Evolutionary conservation across 2,329 filamentous ascomycete species (phyloP).

Genomic region (Ophiostoma angusticollis): DNA sequence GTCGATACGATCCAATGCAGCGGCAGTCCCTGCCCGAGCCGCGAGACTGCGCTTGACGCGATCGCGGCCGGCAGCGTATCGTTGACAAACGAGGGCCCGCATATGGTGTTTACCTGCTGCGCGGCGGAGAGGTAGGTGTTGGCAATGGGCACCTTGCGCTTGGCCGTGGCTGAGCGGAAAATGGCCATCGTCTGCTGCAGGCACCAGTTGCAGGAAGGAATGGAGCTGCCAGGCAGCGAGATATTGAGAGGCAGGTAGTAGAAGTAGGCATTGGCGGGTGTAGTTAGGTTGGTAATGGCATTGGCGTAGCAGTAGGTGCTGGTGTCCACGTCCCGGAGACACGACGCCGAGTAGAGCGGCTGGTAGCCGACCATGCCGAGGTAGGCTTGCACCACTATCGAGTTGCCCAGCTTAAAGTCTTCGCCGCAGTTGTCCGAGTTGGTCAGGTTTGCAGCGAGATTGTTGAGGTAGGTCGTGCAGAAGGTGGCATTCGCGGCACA

Average conservation of each 20-base stretch:
- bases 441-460: constrained; percentile 53
- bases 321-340: constrained; percentile 54
- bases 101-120: constrained; percentile 54
- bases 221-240: constrained; percentile 49
- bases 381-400: constrained; percentile 61
- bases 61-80: constrained; percentile 32
- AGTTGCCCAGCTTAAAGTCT: constrained; percentile 57
- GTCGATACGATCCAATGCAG: constrained; percentile 5
- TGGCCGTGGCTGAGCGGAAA: constrained; percentile 56
- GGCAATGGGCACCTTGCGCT: constrained; percentile 53
- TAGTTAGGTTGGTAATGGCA: constrained; percentile 64
- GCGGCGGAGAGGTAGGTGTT: constrained; percentile 61
- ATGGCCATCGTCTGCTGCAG: constrained; percentile 70
- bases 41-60: constrained; percentile 14
- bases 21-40: not conserved
- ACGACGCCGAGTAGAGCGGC: constrained; percentile 67
- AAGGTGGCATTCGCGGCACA: constrained; percentile 54
- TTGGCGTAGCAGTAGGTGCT: constrained; percentile 70
- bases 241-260: constrained; percentile 79
- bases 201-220: constrained; percentile 66
- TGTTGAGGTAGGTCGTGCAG: constrained; percentile 54
- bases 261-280: constrained; percentile 60
- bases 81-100: constrained; percentile 46
- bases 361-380: constrained; percentile 65
- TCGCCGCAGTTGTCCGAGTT: constrained; percentile 50